Conservation (phyloP, 441 rosid genomes). For the Brassica hybrid region DNA sequence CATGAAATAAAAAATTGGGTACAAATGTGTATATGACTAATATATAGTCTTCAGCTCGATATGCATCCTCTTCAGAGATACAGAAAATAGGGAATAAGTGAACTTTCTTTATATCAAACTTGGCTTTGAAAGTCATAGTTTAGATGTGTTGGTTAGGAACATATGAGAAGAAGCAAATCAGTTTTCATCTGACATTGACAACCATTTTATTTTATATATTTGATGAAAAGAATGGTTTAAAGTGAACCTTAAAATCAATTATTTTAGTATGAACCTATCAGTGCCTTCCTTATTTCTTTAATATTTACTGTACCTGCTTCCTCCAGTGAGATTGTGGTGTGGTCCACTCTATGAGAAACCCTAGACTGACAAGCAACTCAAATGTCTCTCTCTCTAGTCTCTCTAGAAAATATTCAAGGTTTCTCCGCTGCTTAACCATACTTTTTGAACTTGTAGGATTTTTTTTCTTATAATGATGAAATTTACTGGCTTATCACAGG, state of each 20-base stretch:
- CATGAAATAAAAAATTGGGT: background rate
- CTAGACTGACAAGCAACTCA: conserved; percentile 40
- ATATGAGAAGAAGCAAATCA: conserved; percentile 29
- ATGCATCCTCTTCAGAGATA: background rate
- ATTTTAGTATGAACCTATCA: background rate
- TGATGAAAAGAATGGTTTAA: conserved; percentile 23
- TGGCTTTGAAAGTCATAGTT: conserved; percentile 35
- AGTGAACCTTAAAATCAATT: conserved; percentile 26
- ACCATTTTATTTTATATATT: conserved; percentile 22
- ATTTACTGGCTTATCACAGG: background rate
- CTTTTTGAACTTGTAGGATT: background rate
- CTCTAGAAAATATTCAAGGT: background rate
- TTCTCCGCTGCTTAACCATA: conserved; percentile 8
- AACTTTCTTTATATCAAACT: background rate
- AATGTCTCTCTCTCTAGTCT: conserved; percentile 1
- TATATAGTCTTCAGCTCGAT: background rate
- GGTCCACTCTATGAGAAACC: conserved; percentile 38
- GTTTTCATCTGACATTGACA: conserved; percentile 33
- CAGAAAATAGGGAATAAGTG: conserved; percentile 22
- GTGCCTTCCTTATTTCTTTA: conserved; percentile 30
- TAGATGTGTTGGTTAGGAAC: conserved; percentile 46
- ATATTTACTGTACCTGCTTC: conserved; percentile 40
- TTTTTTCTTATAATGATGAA: background rate
- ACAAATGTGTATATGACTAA: conserved; percentile 8
- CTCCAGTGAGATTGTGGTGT: conserved; percentile 35